Evolutionary conservation across 208 protist genomes (phyloP), one percentile per base, ranked within the genome.

Genomic region (Leishmania gerbilli): DNA sequence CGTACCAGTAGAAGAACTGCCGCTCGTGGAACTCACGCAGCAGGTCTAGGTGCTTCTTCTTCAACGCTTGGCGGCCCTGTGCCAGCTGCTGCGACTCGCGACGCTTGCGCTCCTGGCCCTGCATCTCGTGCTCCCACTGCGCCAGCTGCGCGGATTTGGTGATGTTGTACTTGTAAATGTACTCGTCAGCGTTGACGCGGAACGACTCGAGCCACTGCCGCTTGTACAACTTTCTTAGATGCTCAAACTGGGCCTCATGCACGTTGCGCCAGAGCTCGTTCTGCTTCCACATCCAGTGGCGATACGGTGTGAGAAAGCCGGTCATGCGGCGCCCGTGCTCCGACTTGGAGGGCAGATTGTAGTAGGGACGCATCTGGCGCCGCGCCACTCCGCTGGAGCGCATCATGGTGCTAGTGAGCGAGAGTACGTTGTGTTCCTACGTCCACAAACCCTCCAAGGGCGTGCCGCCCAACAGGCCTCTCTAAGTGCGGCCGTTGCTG

Each of bases 131-230:
- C 82, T 98, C 92, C 95, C 95, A 98, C 84, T 97, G 91, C 49
- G 93, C 93, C 64, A 96, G 83, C 85, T 97, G 93, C 27, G 95
- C 92, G 2, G 95, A 84, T 77, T 98, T 98, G 71, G 95, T 98
- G 80, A 97, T 96, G 86, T 96, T 97, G 87, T 98, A 98, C 88
- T 97, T 97, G 89, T 96, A 95, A 65, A 98, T 96, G 87, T 98
- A 98, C 88, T 98, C 93, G 82, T 98, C 94, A 21, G 93, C 93
- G 79, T 98, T 98, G 55, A 98, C 94, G 67, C 95, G 91, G 69
- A 97, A 98, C 7, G 94, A 95, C 84, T 98, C 95, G 24, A 96
- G 87, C 94, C 95, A 98, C 83, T 98, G 95, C 2, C 95, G 88
- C 84, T 96, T 96, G 89, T 98, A 97, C 47, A 98, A 92, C 81